Evolutionary conservation across 2,329 filamentous ascomycete species (phyloP).

Genomic region (Cephalotrichum gorgonifer): DNA sequence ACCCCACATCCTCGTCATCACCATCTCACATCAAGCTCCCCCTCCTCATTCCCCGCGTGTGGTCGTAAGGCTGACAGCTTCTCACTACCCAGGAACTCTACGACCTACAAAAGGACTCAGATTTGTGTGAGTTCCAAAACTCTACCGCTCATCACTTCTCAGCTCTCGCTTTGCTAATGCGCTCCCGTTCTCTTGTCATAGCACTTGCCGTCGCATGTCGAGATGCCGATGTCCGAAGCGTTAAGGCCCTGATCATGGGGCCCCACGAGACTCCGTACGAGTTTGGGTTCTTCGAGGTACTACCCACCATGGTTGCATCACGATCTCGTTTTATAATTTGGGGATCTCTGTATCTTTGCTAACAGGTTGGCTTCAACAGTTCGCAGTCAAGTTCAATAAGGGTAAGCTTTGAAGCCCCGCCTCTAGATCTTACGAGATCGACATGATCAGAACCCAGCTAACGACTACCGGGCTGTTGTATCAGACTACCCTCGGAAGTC

Average conservation of each 20-base stretch:
- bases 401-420: conserved; percentile 31
- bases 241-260: conserved; percentile 81
- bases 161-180: neutral
- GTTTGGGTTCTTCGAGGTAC: conserved; percentile 91
- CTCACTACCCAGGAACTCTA: conserved; percentile 58
- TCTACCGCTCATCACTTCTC: neutral
- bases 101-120: conserved; percentile 72
- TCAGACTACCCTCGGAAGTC: conserved; percentile 72
- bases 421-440: neutral
- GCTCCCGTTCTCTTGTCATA: conserved; percentile 20
- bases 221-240: conserved; percentile 79
- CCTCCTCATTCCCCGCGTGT: neutral
- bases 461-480: neutral
- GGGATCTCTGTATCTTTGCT: neutral
- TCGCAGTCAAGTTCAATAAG: conserved; percentile 65
- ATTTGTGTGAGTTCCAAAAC: conserved; percentile 56
- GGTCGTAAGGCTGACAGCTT: neutral
- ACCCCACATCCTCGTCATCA: neutral
- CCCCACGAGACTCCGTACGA: conserved; percentile 93
- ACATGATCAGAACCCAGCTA: neutral
- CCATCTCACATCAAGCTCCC: neutral
- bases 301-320: conserved; percentile 10
- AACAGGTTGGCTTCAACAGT: conserved; percentile 34
- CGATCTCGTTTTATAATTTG: conserved; percentile 15
- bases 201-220: conserved; percentile 80